These are phyloP conservation scores for Kodamaea arcana DNA, from an alignment of 1,139 yeast species.

Conservation along the genomic window DNA sequence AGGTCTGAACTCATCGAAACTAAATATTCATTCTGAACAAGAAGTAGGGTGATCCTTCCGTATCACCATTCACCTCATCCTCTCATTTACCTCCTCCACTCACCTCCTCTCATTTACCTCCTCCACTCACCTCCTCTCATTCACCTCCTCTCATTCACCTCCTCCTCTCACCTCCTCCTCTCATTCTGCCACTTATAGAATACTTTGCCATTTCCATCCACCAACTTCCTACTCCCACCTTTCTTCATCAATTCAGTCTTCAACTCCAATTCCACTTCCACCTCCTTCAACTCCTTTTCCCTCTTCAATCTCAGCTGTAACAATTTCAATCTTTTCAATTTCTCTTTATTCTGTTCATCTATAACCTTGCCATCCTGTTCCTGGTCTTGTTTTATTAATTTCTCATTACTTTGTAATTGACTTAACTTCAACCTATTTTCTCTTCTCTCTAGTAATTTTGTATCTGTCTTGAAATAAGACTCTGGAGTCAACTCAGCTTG, in stretches of 20 bases:
- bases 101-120: no score
- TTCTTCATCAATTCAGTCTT: constrained; percentile 88
- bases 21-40: no score
- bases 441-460: constrained; percentile 53
- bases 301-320: constrained; percentile 62
- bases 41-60: no score
- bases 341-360: constrained; percentile 48
- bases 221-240: constrained; percentile 77
- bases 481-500: constrained; percentile 62
- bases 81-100: no score
- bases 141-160: no score
- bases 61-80: no score
- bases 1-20: no score
- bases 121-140: no score
- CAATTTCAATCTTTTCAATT: constrained; percentile 52
- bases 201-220: constrained; percentile 59
- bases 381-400: constrained; percentile 23
- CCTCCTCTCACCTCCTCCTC: constrained; percentile 77
- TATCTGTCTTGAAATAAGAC: constrained; percentile 65
- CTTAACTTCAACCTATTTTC: constrained; percentile 67
- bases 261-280: constrained; percentile 67
- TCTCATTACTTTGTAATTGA: constrained; percentile 50
- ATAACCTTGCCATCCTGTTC: constrained; percentile 29
- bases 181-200: constrained; percentile 85
- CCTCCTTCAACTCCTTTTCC: constrained; percentile 59